Evolutionary conservation across 139 green algal genomes (phyloP).

Genomic region (Chlorella sorokiniana): DNA sequence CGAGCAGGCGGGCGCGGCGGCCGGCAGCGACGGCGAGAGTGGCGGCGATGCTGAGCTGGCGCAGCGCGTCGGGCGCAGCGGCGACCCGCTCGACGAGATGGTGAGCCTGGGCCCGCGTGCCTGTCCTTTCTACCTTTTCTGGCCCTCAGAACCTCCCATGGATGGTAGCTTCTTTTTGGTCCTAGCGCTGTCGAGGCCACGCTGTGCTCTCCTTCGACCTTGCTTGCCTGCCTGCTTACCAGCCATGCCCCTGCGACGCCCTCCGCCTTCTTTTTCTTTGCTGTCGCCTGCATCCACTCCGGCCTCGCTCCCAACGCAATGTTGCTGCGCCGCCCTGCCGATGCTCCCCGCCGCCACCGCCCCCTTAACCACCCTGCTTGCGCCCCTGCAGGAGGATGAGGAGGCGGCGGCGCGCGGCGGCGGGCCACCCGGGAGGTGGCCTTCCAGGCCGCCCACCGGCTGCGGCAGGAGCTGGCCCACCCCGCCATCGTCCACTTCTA

Average conservation of each 20-base stretch:
- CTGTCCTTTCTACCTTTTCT: neutral
- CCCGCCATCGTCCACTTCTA: slow-evolving; percentile 67
- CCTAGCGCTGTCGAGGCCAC: too few relatives aligned
- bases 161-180: too few relatives aligned
- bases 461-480: slow-evolving; percentile 52
- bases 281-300: neutral
- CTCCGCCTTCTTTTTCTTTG: neutral
- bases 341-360: neutral
- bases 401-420: slow-evolving; percentile 23
- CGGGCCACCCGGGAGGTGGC: neutral
- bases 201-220: neutral
- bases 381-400: slow-evolving; percentile 25
- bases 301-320: neutral
- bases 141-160: too few relatives aligned
- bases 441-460: slow-evolving; percentile 45
- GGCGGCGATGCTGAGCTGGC: neutral
- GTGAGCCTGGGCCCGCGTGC: neutral
- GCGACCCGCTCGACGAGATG: neutral
- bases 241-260: too few relatives aligned
- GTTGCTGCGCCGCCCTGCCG: neutral
- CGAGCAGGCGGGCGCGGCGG: neutral
- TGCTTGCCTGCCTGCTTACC: too few relatives aligned
- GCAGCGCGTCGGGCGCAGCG: neutral
- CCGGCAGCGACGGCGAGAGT: neutral
- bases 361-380: neutral